Evolutionary conservation across 176 grass and related monocot genomes (phyloP).

Genomic region (Lolium perenne): DNA sequence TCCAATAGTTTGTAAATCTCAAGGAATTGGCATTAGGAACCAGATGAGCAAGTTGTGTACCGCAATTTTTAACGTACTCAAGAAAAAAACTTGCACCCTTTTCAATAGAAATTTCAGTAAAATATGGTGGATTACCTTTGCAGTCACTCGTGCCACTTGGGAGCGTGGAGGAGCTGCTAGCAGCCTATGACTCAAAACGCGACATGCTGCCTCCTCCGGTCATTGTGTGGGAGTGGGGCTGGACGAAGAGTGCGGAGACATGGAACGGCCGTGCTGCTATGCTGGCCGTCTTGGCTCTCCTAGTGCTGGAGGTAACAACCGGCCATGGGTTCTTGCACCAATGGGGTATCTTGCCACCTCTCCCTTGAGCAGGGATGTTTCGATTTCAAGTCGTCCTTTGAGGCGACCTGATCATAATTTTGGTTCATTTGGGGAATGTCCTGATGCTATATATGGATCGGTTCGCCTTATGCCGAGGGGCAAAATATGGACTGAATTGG

Average conservation of each 20-base stretch:
- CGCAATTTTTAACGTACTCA: neutral
- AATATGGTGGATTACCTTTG: constrained; percentile 37
- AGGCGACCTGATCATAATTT: constrained; percentile 32
- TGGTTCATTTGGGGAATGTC: constrained; percentile 34
- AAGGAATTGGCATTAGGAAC: constrained; percentile 4
- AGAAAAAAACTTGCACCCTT: constrained; percentile 7
- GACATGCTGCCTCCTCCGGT: constrained; percentile 83
- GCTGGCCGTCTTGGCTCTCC: constrained; percentile 80
- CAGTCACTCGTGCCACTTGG: constrained; percentile 95
- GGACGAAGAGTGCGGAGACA: constrained; percentile 95
- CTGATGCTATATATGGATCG: constrained; percentile 45
- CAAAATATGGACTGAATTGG: constrained; percentile 20
- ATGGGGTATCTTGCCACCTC: constrained; percentile 78
- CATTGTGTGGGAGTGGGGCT: constrained; percentile 96
- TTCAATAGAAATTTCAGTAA: constrained; percentile 34
- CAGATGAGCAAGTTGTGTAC: neutral
- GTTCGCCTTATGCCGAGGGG: constrained; percentile 10
- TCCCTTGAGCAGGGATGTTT: constrained; percentile 17
- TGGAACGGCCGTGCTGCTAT: constrained; percentile 98
- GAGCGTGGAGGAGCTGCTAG: constrained; percentile 93
- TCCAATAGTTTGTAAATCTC: constrained; percentile 14
- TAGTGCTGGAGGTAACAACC: constrained; percentile 89
- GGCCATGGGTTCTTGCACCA: constrained; percentile 97
- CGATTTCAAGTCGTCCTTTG: neutral
- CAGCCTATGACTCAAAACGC: constrained; percentile 86